Evolutionary conservation across 805 yeast genomes (phyloP).

Genomic region (Metschnikowia proteae): DNA sequence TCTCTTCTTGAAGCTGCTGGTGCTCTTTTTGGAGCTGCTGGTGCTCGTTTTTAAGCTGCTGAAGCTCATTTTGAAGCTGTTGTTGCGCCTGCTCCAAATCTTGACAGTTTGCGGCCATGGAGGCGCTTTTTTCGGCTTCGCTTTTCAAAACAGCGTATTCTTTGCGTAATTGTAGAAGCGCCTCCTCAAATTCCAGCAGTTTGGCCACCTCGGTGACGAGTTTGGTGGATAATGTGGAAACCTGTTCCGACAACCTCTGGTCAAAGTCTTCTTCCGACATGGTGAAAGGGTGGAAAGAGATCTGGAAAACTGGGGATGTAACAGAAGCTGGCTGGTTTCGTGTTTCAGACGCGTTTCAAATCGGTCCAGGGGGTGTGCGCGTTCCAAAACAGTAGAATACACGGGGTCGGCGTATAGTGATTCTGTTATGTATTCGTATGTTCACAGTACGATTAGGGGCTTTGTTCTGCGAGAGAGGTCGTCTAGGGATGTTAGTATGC

Average conservation of each 20-base stretch:
- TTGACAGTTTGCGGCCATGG: not conserved
- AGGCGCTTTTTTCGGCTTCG: not conserved
- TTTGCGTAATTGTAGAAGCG: constrained; percentile 36
- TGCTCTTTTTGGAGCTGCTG: constrained; percentile 27
- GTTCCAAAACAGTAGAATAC: no score
- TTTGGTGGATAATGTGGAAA: constrained; percentile 54
- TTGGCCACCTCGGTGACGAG: constrained; percentile 57
- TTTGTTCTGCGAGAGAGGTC: not conserved
- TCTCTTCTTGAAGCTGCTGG: constrained; percentile 25
- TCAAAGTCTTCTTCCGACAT: constrained; percentile 24
- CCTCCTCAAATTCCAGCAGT: constrained; percentile 53
- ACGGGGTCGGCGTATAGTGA: no score
- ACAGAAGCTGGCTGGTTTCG: not conserved
- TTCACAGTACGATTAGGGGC: no score
- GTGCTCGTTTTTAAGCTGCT: constrained; percentile 29
- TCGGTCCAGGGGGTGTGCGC: no score
- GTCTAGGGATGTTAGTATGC: no score
- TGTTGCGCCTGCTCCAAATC: constrained; percentile 16
- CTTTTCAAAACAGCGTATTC: constrained; percentile 20
- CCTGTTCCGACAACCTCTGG: constrained; percentile 49
- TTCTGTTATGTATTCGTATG: no score
- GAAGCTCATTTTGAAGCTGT: constrained; percentile 16
- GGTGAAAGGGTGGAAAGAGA: not conserved
- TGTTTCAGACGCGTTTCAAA: no score
- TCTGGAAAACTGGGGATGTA: not conserved